Percentiles rank a stretch among this genome's conserved stretches.
Evolutionary conservation across 129 eudicot genomes (phyloP).

Genomic region (Kitagawia praeruptora): DNA sequence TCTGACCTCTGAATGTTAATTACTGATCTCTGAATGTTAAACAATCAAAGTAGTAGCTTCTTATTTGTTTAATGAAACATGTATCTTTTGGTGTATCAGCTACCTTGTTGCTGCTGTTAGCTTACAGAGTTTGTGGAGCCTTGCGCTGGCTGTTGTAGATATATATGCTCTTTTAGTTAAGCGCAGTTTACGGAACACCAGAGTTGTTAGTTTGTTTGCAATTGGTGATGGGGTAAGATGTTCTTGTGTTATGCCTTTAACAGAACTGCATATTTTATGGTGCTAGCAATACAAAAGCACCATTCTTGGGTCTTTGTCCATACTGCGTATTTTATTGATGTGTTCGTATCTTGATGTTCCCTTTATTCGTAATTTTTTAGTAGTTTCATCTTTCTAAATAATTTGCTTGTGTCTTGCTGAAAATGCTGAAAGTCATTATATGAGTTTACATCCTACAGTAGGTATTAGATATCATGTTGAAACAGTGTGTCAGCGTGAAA

Average conservation of each 20-base stretch:
- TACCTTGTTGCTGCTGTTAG: slow-evolving; percentile 88
- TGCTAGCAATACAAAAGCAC: neutral
- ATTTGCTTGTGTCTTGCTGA: neutral
- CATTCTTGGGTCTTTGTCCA: neutral
- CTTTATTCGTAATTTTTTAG: neutral
- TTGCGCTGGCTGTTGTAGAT: slow-evolving; percentile 56
- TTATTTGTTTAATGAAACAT: neutral
- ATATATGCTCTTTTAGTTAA: slow-evolving; percentile 56
- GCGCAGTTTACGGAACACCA: slow-evolving; percentile 58
- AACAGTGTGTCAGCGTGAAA: neutral
- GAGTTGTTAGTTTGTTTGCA: slow-evolving; percentile 48
- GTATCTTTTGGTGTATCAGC: slow-evolving; percentile 27
- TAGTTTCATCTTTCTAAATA: neutral
- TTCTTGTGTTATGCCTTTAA: neutral
- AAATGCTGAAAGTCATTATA: neutral
- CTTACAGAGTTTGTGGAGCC: slow-evolving; percentile 82
- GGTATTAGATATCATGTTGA: neutral
- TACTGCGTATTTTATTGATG: neutral
- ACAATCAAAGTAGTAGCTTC: neutral
- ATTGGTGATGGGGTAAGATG: slow-evolving; percentile 81
- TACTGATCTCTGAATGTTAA: neutral
- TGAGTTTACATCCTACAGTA: neutral
- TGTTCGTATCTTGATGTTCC: neutral
- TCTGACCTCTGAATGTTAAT: neutral
- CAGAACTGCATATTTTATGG: neutral